Conservation (phyloP, 129 eudicot genomes). For the Tagetes patula region DNA sequence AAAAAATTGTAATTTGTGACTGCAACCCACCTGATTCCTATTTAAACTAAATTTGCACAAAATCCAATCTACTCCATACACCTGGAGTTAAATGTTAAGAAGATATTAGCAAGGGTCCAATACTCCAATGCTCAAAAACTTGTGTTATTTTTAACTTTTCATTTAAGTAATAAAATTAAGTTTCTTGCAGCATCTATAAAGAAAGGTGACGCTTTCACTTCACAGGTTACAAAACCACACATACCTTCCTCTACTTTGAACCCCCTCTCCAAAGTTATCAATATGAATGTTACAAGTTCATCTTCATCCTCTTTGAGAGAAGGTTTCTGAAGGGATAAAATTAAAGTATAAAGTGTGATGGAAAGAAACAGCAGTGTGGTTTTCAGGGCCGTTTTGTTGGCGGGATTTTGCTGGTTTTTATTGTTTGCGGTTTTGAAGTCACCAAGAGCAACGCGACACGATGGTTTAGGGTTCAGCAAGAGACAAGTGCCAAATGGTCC, state of each 20-base stretch:
- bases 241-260: background rate
- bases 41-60: constrained; percentile 27
- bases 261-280: background rate
- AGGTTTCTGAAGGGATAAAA: constrained; percentile 24
- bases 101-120: constrained; percentile 59
- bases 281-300: constrained; percentile 28
- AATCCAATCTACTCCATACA: constrained; percentile 39
- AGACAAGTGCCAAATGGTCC: constrained; percentile 92
- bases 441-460: constrained; percentile 29
- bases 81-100: constrained; percentile 29
- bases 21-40: background rate
- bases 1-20: background rate
- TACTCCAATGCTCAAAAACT: background rate
- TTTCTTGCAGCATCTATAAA: constrained; percentile 41
- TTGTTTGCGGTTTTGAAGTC: constrained; percentile 39
- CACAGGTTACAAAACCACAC: constrained; percentile 35
- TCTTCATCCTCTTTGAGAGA: constrained; percentile 23
- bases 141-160: background rate
- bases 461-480: constrained; percentile 53
- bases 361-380: constrained; percentile 34
- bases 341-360: constrained; percentile 27
- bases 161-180: background rate
- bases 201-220: constrained; percentile 43
- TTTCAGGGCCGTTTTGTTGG: constrained; percentile 40
- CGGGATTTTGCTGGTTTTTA: constrained; percentile 52